Base-by-base conservation (phyloP, 73 alveolate species). In the Urostyla sp. region DNA sequence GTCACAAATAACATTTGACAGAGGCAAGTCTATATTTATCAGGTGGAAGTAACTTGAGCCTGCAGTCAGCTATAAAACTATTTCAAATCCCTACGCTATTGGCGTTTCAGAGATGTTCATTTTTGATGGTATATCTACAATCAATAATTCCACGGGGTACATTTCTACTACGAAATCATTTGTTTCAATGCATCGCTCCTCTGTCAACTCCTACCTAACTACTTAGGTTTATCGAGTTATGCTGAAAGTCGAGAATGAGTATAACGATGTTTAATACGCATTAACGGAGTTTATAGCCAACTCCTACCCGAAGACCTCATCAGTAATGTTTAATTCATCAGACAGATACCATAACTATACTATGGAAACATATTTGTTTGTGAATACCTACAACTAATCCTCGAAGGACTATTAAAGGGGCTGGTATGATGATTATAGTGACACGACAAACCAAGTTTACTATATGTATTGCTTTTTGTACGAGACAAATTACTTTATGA, bases 31-130 rank as follows among this genome's bases (percentile, higher is more conserved):
- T 75, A 23, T 56, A 55, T 24, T 24, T n/a, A n/a, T n/a, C n/a
- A n/a, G n/a, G n/a, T n/a, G 28, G 28, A 56, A 75, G n/a, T 23
- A 55, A 57, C 30, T 75, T 2, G 67, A 56, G 38, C 87, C 87
- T 26, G 72, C 49, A 50, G 67, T 43, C 7, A 52, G 56, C 20
- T 67, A 31, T 6, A 2, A 30, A 3, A 4, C 60, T 26, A n/a
- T 1, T 13, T 37, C 58, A 2, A 18, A 60, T 31, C 30, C 10
- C 51, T 46, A 10, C 37, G 27, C 60, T 11, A 5, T 73, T 21
- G 61, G 49, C 21, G 31, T 16, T 3, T 44, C 59, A 16, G n/a
- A 38, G 32, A 34, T 30, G 26, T 36, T 56, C 59, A 53, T 55
- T 26, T 75, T 75, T 56, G 76, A 75, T 26, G 78, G 67, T 40